Percentiles rank a stretch among this genome's conserved stretches.
Evolutionary conservation across 495 filamentous ascomycete genomes (phyloP).

Genomic region (Pyrenopolyporus hunteri): DNA sequence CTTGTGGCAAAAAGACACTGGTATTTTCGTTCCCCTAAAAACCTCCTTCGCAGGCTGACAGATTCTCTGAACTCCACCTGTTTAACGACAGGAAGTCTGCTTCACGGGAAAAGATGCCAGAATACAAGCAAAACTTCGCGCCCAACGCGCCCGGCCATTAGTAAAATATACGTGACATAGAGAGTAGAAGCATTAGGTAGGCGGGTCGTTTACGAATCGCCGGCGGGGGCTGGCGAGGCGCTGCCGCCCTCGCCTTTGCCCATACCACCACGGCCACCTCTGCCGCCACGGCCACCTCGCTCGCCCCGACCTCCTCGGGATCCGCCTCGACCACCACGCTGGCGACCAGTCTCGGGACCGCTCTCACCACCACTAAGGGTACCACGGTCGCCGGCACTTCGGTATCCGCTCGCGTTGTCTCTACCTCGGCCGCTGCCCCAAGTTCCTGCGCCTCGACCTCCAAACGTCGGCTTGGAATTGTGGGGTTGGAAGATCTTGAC

Average conservation of each 20-base stretch:
- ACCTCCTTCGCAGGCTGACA: constrained; percentile 35
- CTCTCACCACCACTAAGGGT: constrained; percentile 64
- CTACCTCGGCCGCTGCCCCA: constrained; percentile 75
- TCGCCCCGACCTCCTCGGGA: constrained; percentile 60
- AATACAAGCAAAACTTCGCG: constrained; percentile 36
- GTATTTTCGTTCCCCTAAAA: constrained; percentile 26
- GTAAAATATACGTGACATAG: constrained; percentile 21
- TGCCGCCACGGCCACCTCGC: constrained; percentile 60
- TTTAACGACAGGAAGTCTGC: constrained; percentile 39
- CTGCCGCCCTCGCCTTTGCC: constrained; percentile 59
- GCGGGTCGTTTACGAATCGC: constrained; percentile 53
- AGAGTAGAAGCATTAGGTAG: not conserved
- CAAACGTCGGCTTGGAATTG: constrained; percentile 54
- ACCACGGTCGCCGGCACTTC: constrained; percentile 57
- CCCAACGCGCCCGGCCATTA: constrained; percentile 41
- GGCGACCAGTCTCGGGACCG: constrained; percentile 75
- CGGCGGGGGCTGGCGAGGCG: constrained; percentile 57
- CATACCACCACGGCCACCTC: constrained; percentile 66
- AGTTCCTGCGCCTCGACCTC: constrained; percentile 66
- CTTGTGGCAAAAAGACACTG: constrained; percentile 21
- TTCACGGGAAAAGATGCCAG: constrained; percentile 32
- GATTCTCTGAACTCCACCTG: constrained; percentile 38
- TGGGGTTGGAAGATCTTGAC: constrained; percentile 81
- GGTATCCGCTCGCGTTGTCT: constrained; percentile 67
- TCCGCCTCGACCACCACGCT: constrained; percentile 70